Evolutionary conservation across 2,329 filamentous ascomycete genomes (phyloP).

Genomic region (Aspergillus sp.): DNA sequence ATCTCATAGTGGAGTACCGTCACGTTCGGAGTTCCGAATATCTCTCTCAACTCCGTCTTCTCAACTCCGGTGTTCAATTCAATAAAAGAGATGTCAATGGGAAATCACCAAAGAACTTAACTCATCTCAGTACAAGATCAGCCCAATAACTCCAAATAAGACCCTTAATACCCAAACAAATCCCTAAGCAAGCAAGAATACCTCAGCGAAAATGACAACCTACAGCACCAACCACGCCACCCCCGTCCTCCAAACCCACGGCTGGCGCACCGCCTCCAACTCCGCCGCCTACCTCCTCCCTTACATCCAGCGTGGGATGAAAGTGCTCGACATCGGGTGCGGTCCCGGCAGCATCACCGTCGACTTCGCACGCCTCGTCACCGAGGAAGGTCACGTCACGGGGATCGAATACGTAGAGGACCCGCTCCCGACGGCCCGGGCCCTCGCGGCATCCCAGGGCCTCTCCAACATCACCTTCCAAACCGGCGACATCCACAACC

Average conservation of each 20-base stretch:
- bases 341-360: conserved; percentile 46
- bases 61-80: background rate
- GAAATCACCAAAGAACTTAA: too few relatives aligned
- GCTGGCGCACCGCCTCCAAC: conserved; percentile 36
- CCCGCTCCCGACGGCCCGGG: conserved; percentile 35
- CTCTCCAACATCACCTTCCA: conserved; percentile 37
- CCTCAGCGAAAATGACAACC: conserved; percentile 14
- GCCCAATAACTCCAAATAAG: too few relatives aligned
- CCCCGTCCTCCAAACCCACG: conserved; percentile 37
- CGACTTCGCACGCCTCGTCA: conserved; percentile 39
- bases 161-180: too few relatives aligned
- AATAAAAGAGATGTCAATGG: too few relatives aligned
- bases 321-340: conserved; percentile 47
- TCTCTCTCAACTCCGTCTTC: background rate
- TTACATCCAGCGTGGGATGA: conserved; percentile 34
- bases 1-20: too few relatives aligned
- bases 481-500: conserved; percentile 40
- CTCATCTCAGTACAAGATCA: too few relatives aligned
- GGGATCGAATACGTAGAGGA: conserved; percentile 37
- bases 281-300: conserved; percentile 42
- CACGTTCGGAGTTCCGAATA: background rate
- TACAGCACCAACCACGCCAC: conserved; percentile 43
- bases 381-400: conserved; percentile 36
- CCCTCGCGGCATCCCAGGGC: conserved; percentile 26
- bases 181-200: background rate